Conservation (phyloP, 2,329 filamentous ascomycete species). For the Cladosporium oxysporum region DNA sequence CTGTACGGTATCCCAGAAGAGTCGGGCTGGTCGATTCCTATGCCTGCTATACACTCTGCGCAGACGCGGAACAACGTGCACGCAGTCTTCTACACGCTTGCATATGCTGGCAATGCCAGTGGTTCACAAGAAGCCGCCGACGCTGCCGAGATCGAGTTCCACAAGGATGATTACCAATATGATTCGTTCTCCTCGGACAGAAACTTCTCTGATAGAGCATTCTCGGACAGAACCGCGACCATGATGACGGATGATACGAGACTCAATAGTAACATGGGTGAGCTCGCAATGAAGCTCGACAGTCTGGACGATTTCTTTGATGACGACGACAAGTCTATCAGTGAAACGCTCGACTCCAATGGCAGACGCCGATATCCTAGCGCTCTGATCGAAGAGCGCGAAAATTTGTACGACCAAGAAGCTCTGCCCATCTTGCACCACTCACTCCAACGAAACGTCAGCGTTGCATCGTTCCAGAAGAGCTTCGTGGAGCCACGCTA, state of each 20-base stretch:
- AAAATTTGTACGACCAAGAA: conserved; percentile 88
- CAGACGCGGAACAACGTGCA: conserved; percentile 90
- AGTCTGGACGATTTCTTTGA: conserved; percentile 59
- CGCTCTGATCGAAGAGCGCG: conserved; percentile 59
- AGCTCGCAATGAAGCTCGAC: conserved; percentile 67
- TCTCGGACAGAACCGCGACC: conserved; percentile 76
- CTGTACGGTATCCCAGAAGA: conserved; percentile 95
- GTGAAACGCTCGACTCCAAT: conserved; percentile 22
- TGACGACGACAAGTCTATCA: conserved; percentile 43
- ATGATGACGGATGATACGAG: conserved; percentile 87
- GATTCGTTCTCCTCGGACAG: conserved; percentile 57
- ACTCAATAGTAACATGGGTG: conserved; percentile 70
- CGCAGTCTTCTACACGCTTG: conserved; percentile 82
- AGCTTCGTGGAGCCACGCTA: conserved; percentile 75
- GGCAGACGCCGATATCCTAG: conserved; percentile 25
- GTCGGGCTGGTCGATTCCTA: conserved; percentile 92
- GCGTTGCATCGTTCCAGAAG: conserved; percentile 78
- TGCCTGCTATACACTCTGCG: conserved; percentile 86
- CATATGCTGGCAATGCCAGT: conserved; percentile 38
- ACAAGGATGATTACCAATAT: conserved; percentile 82
- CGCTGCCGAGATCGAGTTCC: conserved; percentile 89
- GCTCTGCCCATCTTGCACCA: conserved; percentile 87
- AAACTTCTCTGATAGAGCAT: conserved; percentile 37
- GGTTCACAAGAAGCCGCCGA: conserved; percentile 59
- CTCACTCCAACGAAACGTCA: conserved; percentile 71